phyloP scores from a whole-genome alignment of 805 yeast species.

The Candida coleopterorum region DNA sequence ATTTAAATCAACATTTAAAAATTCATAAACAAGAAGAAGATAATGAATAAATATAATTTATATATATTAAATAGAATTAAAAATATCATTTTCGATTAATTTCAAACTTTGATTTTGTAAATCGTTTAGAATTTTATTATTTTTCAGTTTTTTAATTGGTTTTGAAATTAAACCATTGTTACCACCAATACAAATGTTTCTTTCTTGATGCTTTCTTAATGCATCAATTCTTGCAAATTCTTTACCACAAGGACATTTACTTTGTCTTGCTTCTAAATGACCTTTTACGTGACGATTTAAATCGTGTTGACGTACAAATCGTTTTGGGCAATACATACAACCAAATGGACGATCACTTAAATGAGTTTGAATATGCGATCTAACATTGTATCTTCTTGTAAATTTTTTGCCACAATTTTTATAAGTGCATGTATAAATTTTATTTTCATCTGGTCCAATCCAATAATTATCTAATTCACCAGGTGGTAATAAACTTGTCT shows the following conservation, averaged over 20 bases:
- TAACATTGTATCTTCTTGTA: constrained; percentile 82
- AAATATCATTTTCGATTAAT: not conserved
- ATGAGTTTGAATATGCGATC: constrained; percentile 97
- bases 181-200: constrained; percentile 83
- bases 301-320: constrained; percentile 95
- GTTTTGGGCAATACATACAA: constrained; percentile 73
- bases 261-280: constrained; percentile 66
- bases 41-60: not conserved
- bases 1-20: constrained; percentile 61
- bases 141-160: constrained; percentile 15
- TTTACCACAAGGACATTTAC: constrained; percentile 88
- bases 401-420: constrained; percentile 78
- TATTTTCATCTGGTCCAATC: constrained; percentile 71
- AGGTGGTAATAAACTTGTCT: constrained; percentile 73
- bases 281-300: constrained; percentile 84
- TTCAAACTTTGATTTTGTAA: too few species aligned
- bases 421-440: constrained; percentile 68
- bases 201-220: constrained; percentile 68
- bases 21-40: constrained; percentile 41
- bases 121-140: not conserved
- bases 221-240: constrained; percentile 89
- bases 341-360: constrained; percentile 87
- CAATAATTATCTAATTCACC: constrained; percentile 85
- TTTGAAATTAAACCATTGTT: constrained; percentile 17
- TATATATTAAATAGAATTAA: not conserved